A percentile compares a stretch with the other conserved stretches of the same genome.
These are phyloP conservation scores for Hirsutella rhossiliensis DNA, from an alignment of 2,329 filamentous ascomycete genomes.

Conservation along the genomic window DNA sequence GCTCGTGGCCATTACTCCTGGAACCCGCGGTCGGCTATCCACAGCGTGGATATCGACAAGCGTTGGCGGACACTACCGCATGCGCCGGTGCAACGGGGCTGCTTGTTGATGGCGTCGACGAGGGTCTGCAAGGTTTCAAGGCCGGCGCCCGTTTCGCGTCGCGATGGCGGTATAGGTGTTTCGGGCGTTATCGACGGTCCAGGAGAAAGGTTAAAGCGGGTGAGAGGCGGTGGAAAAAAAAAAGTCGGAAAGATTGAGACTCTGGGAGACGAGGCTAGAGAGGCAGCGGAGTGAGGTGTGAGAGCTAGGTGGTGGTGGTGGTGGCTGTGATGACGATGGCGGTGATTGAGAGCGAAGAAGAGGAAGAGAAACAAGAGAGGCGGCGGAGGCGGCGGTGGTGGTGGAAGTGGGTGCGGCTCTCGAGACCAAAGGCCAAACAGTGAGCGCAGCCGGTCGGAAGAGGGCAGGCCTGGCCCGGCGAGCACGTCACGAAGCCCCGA, in stretches of 20 bases:
- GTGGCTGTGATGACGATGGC: not conserved
- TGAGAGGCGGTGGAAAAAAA: not conserved
- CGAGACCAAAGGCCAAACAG: constrained; percentile 3
- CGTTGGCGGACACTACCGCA: constrained; percentile 32
- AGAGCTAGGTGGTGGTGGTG: not conserved
- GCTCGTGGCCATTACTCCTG: constrained; percentile 56
- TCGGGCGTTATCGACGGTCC: not conserved
- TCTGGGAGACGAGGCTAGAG: not conserved
- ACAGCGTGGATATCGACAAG: constrained; percentile 48
- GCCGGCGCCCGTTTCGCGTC: constrained; percentile 2
- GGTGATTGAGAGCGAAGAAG: not conserved
- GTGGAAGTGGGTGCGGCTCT: constrained; percentile 4
- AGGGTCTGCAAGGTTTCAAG: not conserved
- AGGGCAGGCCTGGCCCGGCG: too few species aligned
- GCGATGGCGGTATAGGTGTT: not conserved
- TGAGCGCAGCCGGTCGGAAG: not conserved
- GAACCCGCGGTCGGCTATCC: constrained; percentile 35
- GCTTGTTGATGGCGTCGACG: not conserved
- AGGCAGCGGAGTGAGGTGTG: not conserved
- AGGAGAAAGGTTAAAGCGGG: not conserved
- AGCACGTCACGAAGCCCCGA: too few species aligned
- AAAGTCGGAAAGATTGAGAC: not conserved
- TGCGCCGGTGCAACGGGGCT: constrained; percentile 19
- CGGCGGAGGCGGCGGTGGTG: constrained; percentile 1
- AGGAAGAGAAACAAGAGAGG: not conserved